Evolutionary conservation across 169 alveolate species (phyloP).

Genomic region (Eimeria praecox): DNA sequence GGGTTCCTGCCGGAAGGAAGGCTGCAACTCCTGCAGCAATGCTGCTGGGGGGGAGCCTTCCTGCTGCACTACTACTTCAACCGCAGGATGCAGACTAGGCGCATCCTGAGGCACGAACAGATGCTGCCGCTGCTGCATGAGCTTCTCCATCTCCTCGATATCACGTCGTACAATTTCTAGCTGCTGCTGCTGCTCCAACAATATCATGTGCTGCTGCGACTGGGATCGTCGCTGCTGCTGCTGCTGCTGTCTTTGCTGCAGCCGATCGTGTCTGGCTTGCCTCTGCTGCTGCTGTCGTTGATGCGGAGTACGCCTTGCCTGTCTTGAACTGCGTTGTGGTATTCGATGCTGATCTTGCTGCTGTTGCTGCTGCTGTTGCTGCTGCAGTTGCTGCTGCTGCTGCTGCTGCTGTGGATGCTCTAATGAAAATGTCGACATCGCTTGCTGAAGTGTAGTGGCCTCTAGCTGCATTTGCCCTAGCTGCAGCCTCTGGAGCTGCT

Average conservation of each 20-base stretch:
- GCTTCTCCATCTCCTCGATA: neutral
- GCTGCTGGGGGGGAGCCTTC: neutral
- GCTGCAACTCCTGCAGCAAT: neutral
- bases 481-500: constrained; percentile 36
- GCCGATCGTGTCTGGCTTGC: neutral
- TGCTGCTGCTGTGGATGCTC: constrained; percentile 1
- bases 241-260: constrained; percentile 26
- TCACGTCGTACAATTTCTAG: constrained; percentile 27
- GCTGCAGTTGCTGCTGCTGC: neutral
- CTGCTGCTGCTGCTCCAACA: constrained; percentile 51
- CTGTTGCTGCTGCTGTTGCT: constrained; percentile 12
- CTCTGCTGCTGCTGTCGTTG: constrained; percentile 12
- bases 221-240: neutral
- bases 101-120: neutral
- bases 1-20: neutral
- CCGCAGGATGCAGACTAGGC: constrained; percentile 1
- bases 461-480: neutral
- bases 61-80: neutral
- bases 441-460: constrained; percentile 1
- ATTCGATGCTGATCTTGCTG: neutral
- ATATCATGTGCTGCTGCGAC: neutral
- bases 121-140: neutral
- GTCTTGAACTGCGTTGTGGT: neutral
- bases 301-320: neutral
- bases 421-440: neutral